Evolutionary conservation across 164 flowering plant species (phyloP), one percentile per base, ranked within the genome.

Genomic region (Tetrastigma voinierianum): DNA sequence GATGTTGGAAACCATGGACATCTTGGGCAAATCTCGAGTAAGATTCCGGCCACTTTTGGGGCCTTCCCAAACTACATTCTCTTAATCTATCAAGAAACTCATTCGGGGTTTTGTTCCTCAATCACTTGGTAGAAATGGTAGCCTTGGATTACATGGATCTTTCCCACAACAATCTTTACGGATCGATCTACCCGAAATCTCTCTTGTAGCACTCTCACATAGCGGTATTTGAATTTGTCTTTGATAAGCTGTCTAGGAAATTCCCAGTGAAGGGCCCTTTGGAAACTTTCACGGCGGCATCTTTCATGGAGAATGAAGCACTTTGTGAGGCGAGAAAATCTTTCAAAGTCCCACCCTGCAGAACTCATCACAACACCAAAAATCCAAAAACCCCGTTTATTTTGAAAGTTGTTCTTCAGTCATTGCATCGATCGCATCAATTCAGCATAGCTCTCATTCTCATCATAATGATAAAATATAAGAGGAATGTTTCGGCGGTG

Each of bases 181-280:
- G 64, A 1, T 4, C 3, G 7, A 67, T 67, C n/a, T n/a, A n/a
- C 8, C 70, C 70, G 11, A 51, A 32, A 40, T n/a, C n/a, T 59
- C 64, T 3, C 17, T 67, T 10, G 58, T 32, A 48, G 19, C 10
- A 9, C 66, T 71, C n/a, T n/a, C 1, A 46, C 3, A 71, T 71
- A 2, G 4, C 3, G 3, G 16, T n/a, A 51, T 9, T 48, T 71
- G 13, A 66, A 71, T 46, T n/a, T 71, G 23, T 71, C 70, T 2
- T 64, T 5, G 63, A 64, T 52, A n/a, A n/a, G 47, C 47, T 70
- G 10, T 8, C 12, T 67, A 67, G 11, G 67, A 57, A 58, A 58
- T 70, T 32, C 73, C 73, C 1, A 49, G 2, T 40, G 59, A 32
- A 32, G 52, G 73, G 73, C 2, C 63, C 64, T 25, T 70, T 70